phyloP scores from a whole-genome alignment of 106 monocot species.

The Platanthera guangdongensis region DNA sequence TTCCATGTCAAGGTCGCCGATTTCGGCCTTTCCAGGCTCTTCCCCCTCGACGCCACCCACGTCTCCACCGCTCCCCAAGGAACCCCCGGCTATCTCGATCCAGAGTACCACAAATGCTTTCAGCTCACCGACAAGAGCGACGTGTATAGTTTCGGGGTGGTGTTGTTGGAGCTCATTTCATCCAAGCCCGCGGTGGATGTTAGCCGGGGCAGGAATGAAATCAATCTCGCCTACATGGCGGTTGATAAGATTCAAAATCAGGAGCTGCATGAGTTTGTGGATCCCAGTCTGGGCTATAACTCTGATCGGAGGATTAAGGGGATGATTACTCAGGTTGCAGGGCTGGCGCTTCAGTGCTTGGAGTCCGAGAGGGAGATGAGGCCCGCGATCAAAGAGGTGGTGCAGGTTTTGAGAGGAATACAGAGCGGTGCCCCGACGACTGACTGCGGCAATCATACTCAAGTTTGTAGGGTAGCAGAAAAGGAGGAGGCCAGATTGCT shows the following conservation, averaged over 20 bases:
- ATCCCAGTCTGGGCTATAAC: conserved; percentile 9
- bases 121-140: conserved; percentile 29
- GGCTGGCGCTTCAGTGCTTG: conserved; percentile 22
- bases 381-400: conserved; percentile 15
- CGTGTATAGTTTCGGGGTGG: conserved; percentile 29
- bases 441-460: background rate
- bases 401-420: conserved; percentile 12
- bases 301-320: background rate
- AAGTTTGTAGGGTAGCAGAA: background rate
- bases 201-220: conserved; percentile 5
- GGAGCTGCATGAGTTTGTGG: conserved; percentile 11
- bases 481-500: background rate
- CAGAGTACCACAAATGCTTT: conserved; percentile 21
- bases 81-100: conserved; percentile 23
- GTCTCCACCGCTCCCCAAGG: conserved; percentile 30
- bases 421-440: background rate
- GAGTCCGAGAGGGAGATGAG: conserved; percentile 18
- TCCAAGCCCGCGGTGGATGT: conserved; percentile 21
- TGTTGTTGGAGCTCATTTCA: conserved; percentile 29
- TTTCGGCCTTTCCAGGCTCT: conserved; percentile 26
- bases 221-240: conserved; percentile 16
- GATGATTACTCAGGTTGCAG: conserved; percentile 20
- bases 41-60: conserved; percentile 19
- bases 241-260: conserved; percentile 16
- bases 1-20: conserved; percentile 29